phyloP scores from a whole-genome alignment of 2,329 filamentous ascomycete genomes.

The Alternaria sp. region DNA sequence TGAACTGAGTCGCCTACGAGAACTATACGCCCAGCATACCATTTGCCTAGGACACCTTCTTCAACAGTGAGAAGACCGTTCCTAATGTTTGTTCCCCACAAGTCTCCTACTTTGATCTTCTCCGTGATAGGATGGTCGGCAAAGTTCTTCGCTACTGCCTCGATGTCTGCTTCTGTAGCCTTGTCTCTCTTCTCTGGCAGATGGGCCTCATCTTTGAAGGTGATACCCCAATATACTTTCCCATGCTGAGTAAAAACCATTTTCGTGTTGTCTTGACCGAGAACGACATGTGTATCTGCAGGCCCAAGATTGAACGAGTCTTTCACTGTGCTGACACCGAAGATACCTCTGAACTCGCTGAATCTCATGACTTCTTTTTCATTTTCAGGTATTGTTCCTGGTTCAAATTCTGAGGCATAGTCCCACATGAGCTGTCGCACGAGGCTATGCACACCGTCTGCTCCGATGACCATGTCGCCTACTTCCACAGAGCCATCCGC shows the following conservation, averaged over 20 bases:
- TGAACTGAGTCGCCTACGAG: slow-evolving; percentile 56
- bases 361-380: slow-evolving; percentile 23
- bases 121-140: slow-evolving; percentile 38
- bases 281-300: slow-evolving; percentile 34
- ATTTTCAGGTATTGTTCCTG: not conserved
- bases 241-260: slow-evolving; percentile 38
- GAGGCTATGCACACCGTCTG: slow-evolving; percentile 35
- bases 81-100: slow-evolving; percentile 40
- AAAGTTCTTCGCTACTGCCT: slow-evolving; percentile 36
- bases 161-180: slow-evolving; percentile 36
- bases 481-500: slow-evolving; percentile 25
- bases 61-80: slow-evolving; percentile 41
- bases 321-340: slow-evolving; percentile 24
- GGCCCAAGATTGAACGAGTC: slow-evolving; percentile 32
- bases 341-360: slow-evolving; percentile 24
- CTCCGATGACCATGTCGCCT: slow-evolving; percentile 36
- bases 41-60: slow-evolving; percentile 51
- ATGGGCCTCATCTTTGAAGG: slow-evolving; percentile 20
- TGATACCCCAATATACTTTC: slow-evolving; percentile 18
- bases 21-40: slow-evolving; percentile 53
- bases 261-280: slow-evolving; percentile 34
- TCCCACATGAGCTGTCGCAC: slow-evolving; percentile 35
- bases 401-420: slow-evolving; percentile 20
- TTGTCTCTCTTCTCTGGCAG: slow-evolving; percentile 16
- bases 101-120: slow-evolving; percentile 44